Evolutionary conservation across 768 basidiomycete genomes (phyloP), one percentile per base, ranked within the genome.

Genomic region (Amanita muscaria): DNA sequence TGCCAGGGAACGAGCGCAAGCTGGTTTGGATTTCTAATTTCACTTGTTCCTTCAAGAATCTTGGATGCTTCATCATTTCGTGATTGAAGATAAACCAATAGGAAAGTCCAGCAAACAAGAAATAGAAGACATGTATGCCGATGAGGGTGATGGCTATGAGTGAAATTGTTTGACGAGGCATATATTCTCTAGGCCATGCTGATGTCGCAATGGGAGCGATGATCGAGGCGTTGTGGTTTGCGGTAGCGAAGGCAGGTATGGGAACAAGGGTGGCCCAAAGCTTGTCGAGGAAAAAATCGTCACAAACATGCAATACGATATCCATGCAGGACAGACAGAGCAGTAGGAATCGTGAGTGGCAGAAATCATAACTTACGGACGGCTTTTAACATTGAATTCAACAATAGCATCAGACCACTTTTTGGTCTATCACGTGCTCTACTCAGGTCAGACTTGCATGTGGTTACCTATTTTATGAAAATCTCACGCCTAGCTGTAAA

Each of bases 1-100:
- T 93, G 3, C 59, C 63, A 0, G 92, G 93, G 58, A 94, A 93
- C 0, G 88, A 80, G 34, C 72, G 68, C 40, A 96, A 46, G 48
- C 83, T 87, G 48, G 60, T 64, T 49, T 71, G 64, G 49, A 99
- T 98, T 66, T 99, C 96, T 15, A 71, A 61, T 51, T 65, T 74
- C 52, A 88, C 77, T 61, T 99, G 96, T 57, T 92, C 79, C 58
- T 88, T 83, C 35, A 96, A 69, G 67, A 93, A 99, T 23, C 88
- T 77, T 0, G 96, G 96, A 65, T 99, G 96, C 24, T 75, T 72
- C 83, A 87, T 93, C 90, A 86, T 96, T 16, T 84, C 86, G 56
- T 86, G 85, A 65, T 98, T 91, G 76, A 97, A 99, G 45, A 98
- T 78, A 64, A 73, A 81, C 34, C 64, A 64, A 66, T 89, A 99